Base-by-base conservation (phyloP, 2,329 filamentous ascomycete species). In the Fusarium lateritium region DNA sequence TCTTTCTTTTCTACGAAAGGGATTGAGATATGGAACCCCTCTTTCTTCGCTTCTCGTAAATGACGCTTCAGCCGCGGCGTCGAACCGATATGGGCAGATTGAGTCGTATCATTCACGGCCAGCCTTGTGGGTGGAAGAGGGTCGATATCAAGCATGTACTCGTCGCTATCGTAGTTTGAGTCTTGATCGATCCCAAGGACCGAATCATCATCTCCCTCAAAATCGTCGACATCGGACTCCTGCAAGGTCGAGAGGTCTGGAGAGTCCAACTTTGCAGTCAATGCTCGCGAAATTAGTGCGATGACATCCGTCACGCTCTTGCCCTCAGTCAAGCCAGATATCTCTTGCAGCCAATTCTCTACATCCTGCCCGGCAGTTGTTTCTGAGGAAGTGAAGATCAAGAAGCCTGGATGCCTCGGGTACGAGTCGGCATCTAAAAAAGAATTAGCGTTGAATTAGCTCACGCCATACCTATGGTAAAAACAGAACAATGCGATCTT, bases 11-110 rank as follows among this genome's bases (percentile, higher is more conserved):
- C 79, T 19, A 84, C 81, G 14, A 84, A 84, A 13, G 92, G 76
- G 33, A 90, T 81, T 3, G 91, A 92, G 28, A 95, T 83, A 65
- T 86, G 91, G 78, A 94, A 92, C 0, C 94, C 94, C 2, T 89
- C 87, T 3, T 81, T 71, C 72, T 89, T 91, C 4, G 86, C 88
- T 22, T 79, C 78, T 39, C 81, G 82, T 10, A 97, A 56, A 31
- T 77, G 75, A 21, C 60, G 62, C 42, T 69, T 74, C 28, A 75
- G n/a, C 10, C 61, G 65, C 21, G 33, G 44, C 31, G 33, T 56
- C 24, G 60, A 60, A 24, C 39, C 55, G 13, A 36, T 44, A 34
- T 40, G 6, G 21, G n/a, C 8, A 38, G 22, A 6, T 19, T 22
- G 7, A 24, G 22, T 9, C 21, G 45, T 17, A 17, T n/a, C n/a